Evolutionary conservation across 192 early-diverging fungal genomes (phyloP), one percentile per base, ranked within the genome.

Genomic region (Coemansia sp.): DNA sequence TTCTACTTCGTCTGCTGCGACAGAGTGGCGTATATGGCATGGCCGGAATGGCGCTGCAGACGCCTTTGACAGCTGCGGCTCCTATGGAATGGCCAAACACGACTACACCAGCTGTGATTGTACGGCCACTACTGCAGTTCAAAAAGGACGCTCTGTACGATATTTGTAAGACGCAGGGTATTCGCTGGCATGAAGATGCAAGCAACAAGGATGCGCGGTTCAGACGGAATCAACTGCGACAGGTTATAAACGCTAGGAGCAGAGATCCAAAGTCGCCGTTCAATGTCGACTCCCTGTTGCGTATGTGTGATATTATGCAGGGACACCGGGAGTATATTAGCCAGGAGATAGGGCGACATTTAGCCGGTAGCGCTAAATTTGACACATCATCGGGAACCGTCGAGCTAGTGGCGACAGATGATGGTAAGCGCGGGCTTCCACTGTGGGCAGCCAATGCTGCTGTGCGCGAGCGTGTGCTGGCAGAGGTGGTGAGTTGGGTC

Each of bases 121-220:
- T 80, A 11, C 72, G 83, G n/a, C 83, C 83, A 16, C 66, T 85
- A 67, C 47, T 85, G 57, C 16, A 47, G 16, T 22, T 81, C n/a
- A 40, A 53, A 46, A 85, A 85, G 55, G 46, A 39, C 12, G n/a
- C 29, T 20, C 63, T 85, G 29, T 74, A 72, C 38, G 41, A 60
- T 1, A 62, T 75, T 3, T 85, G 83, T 65, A 61, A 38, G 4
- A 27, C 41, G 2, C 49, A 62, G 20, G 43, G 60, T 9, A 78
- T 85, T 20, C 63, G 46, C 27, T 85, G 83, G 83, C 61, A 71
- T 27, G 83, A 85, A 50, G 83, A 85, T 43, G 55, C 65, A n/a
- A 80, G 78, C 63, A 85, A 85, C 60, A 41, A 22, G 33, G 78
- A 80, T 40, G 62, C 57, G 15, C 63, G 74, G 52, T 71, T 84